Conservation (phyloP, 2,329 filamentous ascomycete species). For the Clarireedia sp. region DNA sequence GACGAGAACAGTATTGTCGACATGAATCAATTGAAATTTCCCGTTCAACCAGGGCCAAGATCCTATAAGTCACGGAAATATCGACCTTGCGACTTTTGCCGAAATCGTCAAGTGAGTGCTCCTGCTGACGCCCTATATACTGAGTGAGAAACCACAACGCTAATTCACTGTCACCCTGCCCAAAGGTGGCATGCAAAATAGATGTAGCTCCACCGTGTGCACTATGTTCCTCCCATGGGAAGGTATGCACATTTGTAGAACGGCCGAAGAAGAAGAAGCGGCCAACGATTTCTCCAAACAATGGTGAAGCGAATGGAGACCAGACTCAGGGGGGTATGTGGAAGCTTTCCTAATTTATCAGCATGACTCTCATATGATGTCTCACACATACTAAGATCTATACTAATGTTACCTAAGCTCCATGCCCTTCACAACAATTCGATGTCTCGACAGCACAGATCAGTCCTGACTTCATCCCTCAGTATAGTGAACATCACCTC, state of each 20-base stretch:
- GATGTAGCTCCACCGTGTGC: constrained; percentile 36
- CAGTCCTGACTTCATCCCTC: constrained; percentile 25
- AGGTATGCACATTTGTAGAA: constrained; percentile 39
- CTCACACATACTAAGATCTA: neutral
- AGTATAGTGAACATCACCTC: constrained; percentile 23
- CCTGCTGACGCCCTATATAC: neutral
- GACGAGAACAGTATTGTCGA: neutral
- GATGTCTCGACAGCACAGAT: constrained; percentile 20
- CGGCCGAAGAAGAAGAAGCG: constrained; percentile 29
- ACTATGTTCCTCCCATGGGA: constrained; percentile 35
- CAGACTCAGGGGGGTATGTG: constrained; percentile 14
- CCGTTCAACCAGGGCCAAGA: constrained; percentile 25
- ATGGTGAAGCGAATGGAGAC: constrained; percentile 17
- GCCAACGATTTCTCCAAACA: constrained; percentile 19
- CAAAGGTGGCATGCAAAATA: constrained; percentile 37
- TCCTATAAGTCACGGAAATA: constrained; percentile 28
- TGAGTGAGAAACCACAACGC: constrained; percentile 24
- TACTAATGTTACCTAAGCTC: constrained; percentile 11
- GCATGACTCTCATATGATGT: neutral
- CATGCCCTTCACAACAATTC: constrained; percentile 18
- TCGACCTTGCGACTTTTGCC: constrained; percentile 37
- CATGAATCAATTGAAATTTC: constrained; percentile 14
- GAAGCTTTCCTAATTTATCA: neutral
- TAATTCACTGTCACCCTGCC: neutral
- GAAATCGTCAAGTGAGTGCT: constrained; percentile 5